phyloP scores from a whole-genome alignment of 495 filamentous ascomycete species.

The Arthonia radiata region DNA sequence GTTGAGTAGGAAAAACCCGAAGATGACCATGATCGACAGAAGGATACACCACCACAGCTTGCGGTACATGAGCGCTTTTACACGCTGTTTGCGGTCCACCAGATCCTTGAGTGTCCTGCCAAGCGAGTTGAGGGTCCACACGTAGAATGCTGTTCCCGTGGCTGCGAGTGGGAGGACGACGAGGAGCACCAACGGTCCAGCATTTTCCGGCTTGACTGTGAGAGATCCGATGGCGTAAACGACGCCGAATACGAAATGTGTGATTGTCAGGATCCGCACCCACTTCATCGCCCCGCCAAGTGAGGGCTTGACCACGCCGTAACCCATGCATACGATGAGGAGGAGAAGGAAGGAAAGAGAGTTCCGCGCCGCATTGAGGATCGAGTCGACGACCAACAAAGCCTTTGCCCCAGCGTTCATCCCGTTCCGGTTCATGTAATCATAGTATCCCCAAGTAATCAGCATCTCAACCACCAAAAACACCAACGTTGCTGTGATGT shows the following conservation, averaged over 20 bases:
- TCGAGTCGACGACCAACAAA: constrained; percentile 66
- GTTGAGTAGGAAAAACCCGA: constrained; percentile 90
- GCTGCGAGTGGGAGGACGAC: constrained; percentile 83
- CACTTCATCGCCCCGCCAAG: constrained; percentile 85
- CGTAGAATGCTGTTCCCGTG: constrained; percentile 89
- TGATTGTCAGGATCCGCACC: constrained; percentile 70
- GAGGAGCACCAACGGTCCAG: constrained; percentile 76
- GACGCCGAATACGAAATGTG: constrained; percentile 85
- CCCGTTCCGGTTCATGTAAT: constrained; percentile 77
- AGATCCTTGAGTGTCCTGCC: constrained; percentile 91
- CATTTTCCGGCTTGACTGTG: constrained; percentile 58
- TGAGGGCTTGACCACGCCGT: constrained; percentile 90
- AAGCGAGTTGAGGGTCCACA: constrained; percentile 94
- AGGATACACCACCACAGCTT: constrained; percentile 98
- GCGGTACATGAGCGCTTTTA: constrained; percentile 89
- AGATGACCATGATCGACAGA: constrained; percentile 75
- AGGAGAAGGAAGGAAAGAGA: constrained; percentile 98
- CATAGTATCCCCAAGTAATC: constrained; percentile 97
- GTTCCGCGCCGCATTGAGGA: constrained; percentile 81
- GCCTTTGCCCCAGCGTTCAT: constrained; percentile 55
- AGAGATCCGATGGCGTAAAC: constrained; percentile 81
- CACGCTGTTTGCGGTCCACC: constrained; percentile 72
- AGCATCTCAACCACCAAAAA: constrained; percentile 90
- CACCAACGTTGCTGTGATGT: constrained; percentile 89
- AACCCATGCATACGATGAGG: constrained; percentile 98